phyloP scores from a whole-genome alignment of 2,329 filamentous ascomycete species.

The Leptographium wingfieldii region DNA sequence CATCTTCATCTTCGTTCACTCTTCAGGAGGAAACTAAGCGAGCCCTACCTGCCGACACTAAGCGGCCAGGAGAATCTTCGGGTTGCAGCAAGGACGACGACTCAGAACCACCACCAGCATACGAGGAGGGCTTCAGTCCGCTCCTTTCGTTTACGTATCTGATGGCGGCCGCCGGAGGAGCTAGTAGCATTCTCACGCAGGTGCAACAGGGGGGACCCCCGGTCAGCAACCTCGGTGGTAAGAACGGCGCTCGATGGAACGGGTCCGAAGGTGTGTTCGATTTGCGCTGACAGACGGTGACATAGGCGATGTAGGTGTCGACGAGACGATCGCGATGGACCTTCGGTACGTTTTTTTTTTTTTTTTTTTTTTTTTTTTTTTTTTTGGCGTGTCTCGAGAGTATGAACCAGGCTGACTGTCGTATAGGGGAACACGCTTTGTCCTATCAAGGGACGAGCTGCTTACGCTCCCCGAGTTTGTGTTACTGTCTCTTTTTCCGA shows the following conservation, averaged over 20 bases:
- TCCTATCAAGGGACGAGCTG: conserved; percentile 86
- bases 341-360: conserved; percentile 53
- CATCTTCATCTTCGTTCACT: conserved; percentile 18
- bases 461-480: conserved; percentile 95
- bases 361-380: background rate
- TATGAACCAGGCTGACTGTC: background rate
- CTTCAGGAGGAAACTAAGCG: conserved; percentile 49
- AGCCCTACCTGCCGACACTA: background rate
- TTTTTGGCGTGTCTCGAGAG: background rate
- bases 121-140: conserved; percentile 88
- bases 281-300: conserved; percentile 9
- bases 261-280: background rate
- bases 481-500: conserved; percentile 91
- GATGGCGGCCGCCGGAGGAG: conserved; percentile 95
- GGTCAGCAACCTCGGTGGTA: conserved; percentile 65
- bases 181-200: conserved; percentile 97
- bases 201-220: conserved; percentile 88
- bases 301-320: conserved; percentile 58
- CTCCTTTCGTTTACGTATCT: conserved; percentile 88
- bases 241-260: background rate
- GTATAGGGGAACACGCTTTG: conserved; percentile 79
- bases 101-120: conserved; percentile 86
- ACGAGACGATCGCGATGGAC: conserved; percentile 92
- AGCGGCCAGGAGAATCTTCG: conserved; percentile 34
- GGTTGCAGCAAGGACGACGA: conserved; percentile 58